Percentiles rank a stretch among this genome's conserved stretches.
These are phyloP conservation scores for Verticillium dahliae DNA, from an alignment of 2,329 filamentous ascomycete species.

Conservation along the genomic window DNA sequence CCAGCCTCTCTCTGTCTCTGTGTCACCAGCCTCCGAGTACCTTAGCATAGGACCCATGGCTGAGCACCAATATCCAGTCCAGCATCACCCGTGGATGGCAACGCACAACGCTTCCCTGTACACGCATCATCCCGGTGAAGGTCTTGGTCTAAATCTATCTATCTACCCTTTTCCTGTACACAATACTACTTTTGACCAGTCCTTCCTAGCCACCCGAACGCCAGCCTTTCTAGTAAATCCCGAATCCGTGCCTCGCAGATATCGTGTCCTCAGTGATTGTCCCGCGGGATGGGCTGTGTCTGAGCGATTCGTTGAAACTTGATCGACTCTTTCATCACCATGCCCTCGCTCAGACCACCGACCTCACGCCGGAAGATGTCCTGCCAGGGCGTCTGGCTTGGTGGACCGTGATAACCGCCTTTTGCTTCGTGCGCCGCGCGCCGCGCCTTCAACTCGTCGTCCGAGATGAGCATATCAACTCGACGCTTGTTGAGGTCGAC, in stretches of 20 bases:
- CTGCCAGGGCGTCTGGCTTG: conserved; percentile 43
- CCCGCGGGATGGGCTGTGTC: conserved; percentile 27
- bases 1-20: neutral
- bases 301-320: conserved; percentile 41
- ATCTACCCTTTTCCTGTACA: neutral
- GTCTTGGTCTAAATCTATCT: neutral
- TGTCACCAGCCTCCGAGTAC: no score
- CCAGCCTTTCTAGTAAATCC: neutral
- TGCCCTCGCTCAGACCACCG: conserved; percentile 35
- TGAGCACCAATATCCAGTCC: no score
- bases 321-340: conserved; percentile 37
- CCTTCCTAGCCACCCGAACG: neutral
- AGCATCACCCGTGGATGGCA: no score
- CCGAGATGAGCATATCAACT: conserved; percentile 38
- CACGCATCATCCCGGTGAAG: no score
- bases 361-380: conserved; percentile 40
- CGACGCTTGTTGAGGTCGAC: conserved; percentile 41
- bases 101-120: no score
- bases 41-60: no score
- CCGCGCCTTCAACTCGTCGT: conserved; percentile 32
- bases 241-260: neutral
- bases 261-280: conserved; percentile 32
- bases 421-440: conserved; percentile 26
- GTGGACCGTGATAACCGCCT: conserved; percentile 28
- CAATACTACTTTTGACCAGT: neutral